Evolutionary conservation across 2,329 filamentous ascomycete species (phyloP), one percentile per base, ranked within the genome.

Genomic region (Aspergillus jensenii): DNA sequence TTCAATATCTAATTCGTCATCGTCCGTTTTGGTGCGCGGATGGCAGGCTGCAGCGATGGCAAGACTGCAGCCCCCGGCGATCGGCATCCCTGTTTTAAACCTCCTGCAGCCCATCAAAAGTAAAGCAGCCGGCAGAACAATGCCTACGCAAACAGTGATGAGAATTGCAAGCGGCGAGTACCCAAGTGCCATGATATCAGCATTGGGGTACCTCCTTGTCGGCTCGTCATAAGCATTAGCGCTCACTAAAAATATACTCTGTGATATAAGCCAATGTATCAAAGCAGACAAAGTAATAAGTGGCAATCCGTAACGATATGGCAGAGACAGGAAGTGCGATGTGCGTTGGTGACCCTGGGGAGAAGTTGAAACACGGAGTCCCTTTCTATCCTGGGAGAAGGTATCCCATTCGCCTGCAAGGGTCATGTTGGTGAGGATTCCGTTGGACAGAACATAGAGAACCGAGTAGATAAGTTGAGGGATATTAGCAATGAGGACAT

Each of bases 31-130:
- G 35, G 25, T 7, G 23, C 44, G 12, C n/a, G 40, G 50, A 47
- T 73, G 71, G 58, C 71, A 74, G 12, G 70, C 69, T 8, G 71
- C 70, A 6, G 67, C 66, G 41, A 74, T 73, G 9, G 68, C 73
- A 9, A 67, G 55, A 48, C 71, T 74, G 54, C 71, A 74, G 33
- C 66, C 73, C 1, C 64, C 64, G 2, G 61, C 71, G 21, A 74
- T 58, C 2, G 69, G 70, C 52, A 74, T 71, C 1, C 59, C 60
- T 2, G 64, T 53, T 25, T 62, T 55, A 23, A 66, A 65, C 21
- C 56, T 59, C 44, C 57, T 49, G 11, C 53, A 61, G 1, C 67
- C 62, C 3, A 70, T 37, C 0, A 59, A 48, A 8, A 64, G 23
- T 3, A 64, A 47, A 15, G 43, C 45, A 6, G 58, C 19, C 2